These are phyloP conservation scores for Tricholoma matsutake DNA, from an alignment of 768 basidiomycete genomes.

Conservation along the genomic window DNA sequence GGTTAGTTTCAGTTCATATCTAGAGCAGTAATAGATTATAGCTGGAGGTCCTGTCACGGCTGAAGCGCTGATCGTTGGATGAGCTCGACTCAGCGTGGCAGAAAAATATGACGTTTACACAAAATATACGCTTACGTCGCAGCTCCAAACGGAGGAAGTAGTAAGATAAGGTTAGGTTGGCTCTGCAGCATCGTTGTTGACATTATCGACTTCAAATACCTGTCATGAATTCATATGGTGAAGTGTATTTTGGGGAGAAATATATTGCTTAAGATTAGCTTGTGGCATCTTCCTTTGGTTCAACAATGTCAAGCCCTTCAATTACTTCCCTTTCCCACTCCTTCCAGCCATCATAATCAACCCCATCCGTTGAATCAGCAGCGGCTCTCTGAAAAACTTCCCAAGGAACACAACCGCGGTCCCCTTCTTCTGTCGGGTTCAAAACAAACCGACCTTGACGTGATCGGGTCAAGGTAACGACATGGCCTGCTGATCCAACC, in stretches of 20 bases:
- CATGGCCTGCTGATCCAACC: conserved; percentile 87
- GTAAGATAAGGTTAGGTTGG: background rate
- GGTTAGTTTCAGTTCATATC: too few species aligned
- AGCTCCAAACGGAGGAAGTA: too few species aligned
- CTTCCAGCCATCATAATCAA: conserved; percentile 63
- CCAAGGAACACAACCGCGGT: conserved; percentile 69
- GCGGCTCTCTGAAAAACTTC: conserved; percentile 65
- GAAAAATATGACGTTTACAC: too few species aligned
- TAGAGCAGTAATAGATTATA: too few species aligned
- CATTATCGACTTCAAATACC: background rate
- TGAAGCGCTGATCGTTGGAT: too few species aligned
- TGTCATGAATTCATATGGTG: background rate
- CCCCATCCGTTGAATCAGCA: conserved; percentile 43
- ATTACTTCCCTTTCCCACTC: conserved; percentile 86
- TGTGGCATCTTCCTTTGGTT: conserved; percentile 16
- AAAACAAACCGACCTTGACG: conserved; percentile 81
- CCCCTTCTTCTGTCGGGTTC: conserved; percentile 45
- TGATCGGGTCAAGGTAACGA: conserved; percentile 86
- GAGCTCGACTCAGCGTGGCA: too few species aligned
- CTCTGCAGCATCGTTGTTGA: background rate
- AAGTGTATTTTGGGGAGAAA: background rate
- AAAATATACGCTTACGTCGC: too few species aligned
- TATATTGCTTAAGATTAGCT: background rate
- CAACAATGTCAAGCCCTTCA: conserved; percentile 59
- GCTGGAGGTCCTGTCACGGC: too few species aligned